phyloP scores from a whole-genome alignment of 2,329 filamentous ascomycete species.

The Fusarium abutilonis region DNA sequence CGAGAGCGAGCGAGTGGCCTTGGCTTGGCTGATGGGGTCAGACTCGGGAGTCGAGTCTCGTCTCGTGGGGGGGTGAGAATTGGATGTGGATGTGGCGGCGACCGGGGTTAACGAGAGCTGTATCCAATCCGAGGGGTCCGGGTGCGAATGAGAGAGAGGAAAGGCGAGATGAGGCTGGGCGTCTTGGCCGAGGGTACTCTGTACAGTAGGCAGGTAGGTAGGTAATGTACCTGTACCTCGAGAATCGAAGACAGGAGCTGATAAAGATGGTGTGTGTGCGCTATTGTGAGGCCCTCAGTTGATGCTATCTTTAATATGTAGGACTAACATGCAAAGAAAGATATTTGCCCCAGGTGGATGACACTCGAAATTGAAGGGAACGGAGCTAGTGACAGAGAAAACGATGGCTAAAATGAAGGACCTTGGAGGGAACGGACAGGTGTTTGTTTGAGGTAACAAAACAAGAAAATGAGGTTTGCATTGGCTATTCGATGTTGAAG shows the following conservation, averaged over 20 bases:
- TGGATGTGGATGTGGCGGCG: slow-evolving; percentile 29
- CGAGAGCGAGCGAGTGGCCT: slow-evolving; percentile 29
- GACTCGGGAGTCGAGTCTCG: slow-evolving; percentile 1
- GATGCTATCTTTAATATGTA: slow-evolving; percentile 4
- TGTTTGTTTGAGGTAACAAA: slow-evolving; percentile 13
- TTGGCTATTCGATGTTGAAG: slow-evolving; percentile 12
- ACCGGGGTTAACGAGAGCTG: slow-evolving; percentile 23
- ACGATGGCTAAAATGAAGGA: background rate
- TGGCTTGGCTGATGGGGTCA: slow-evolving; percentile 37
- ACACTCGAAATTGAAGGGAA: slow-evolving; percentile 9
- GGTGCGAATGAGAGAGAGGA: slow-evolving; percentile 18
- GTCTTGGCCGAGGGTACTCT: slow-evolving; percentile 9
- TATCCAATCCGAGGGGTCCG: slow-evolving; percentile 37
- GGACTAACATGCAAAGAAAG: slow-evolving; percentile 17
- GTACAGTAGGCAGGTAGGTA: background rate
- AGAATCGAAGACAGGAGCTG: too few relatives aligned
- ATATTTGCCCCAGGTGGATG: slow-evolving; percentile 18
- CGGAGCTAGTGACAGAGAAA: slow-evolving; percentile 11
- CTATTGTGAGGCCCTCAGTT: slow-evolving; percentile 9
- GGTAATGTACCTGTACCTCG: background rate
- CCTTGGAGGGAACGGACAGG: background rate
- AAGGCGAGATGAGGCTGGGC: slow-evolving; percentile 33
- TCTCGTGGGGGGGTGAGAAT: slow-evolving; percentile 32
- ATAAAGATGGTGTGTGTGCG: too few relatives aligned
- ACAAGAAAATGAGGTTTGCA: slow-evolving; percentile 25